Conservation (phyloP, 495 filamentous ascomycete genomes). For the Staphylotrichum tortipilum region DNA sequence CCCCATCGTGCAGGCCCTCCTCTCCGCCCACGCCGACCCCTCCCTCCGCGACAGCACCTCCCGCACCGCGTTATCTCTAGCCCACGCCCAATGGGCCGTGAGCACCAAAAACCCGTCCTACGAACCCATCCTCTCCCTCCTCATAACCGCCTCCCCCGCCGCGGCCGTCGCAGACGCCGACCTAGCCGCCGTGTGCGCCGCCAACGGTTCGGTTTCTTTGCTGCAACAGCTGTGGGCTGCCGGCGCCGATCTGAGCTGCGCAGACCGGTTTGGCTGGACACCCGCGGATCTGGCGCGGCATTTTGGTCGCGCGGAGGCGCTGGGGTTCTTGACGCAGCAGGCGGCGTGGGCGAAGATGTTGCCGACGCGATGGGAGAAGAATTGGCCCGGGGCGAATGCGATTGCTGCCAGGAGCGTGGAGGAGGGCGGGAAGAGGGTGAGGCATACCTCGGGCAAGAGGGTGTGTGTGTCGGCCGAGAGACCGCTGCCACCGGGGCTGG, state of each 20-base stretch:
- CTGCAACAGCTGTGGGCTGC: conserved; percentile 11
- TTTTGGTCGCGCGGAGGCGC: conserved; percentile 1
- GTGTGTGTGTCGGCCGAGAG: conserved; percentile 15
- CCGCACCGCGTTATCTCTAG: conserved; percentile 12
- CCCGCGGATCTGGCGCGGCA: conserved; percentile 17
- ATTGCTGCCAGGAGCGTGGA: conserved; percentile 3
- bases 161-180: conserved; percentile 12
- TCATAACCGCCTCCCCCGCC: conserved; percentile 8
- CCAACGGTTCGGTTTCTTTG: conserved; percentile 13
- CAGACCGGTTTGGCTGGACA: conserved; percentile 21
- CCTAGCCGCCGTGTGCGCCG: conserved; percentile 14
- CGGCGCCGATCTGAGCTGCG: conserved; percentile 11
- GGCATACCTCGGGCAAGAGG: not conserved
- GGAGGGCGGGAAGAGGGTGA: conserved; percentile 2
- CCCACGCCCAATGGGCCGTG: conserved; percentile 20
- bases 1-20: conserved; percentile 11
- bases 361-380: conserved; percentile 10
- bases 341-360: conserved; percentile 15
- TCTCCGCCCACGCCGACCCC: conserved; percentile 5
- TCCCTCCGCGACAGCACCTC: conserved; percentile 2
- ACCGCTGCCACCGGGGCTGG: conserved; percentile 19
- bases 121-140: conserved; percentile 13
- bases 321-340: conserved; percentile 15
- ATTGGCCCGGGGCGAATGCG: conserved; percentile 2
- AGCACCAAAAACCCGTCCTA: not conserved